Evolutionary conservation across 176 grass and related monocot species (phyloP).

Genomic region (Triticum turgidum): DNA sequence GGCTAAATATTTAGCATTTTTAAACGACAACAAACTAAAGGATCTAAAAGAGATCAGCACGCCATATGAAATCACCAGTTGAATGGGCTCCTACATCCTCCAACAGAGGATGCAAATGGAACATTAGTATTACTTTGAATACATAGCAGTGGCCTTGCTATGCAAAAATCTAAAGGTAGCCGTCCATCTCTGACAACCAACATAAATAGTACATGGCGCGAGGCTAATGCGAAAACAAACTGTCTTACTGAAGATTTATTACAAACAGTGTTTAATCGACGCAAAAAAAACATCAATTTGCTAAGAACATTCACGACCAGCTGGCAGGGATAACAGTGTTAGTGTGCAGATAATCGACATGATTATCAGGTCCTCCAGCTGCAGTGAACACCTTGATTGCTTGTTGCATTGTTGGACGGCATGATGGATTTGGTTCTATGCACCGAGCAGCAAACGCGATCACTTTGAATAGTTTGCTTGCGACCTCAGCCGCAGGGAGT

Average conservation of each 20-base stretch:
- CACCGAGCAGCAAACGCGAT: too few relatives aligned
- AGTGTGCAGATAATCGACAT: too few relatives aligned
- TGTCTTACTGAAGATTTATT: background rate
- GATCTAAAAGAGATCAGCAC: background rate
- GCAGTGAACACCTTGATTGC: too few relatives aligned
- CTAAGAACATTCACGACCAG: too few relatives aligned
- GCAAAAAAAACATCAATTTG: background rate
- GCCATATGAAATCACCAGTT: background rate
- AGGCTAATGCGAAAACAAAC: background rate
- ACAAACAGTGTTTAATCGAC: background rate
- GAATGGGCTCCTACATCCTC: background rate
- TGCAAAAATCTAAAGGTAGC: background rate
- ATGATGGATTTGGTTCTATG: too few relatives aligned
- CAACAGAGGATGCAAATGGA: background rate
- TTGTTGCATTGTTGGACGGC: too few relatives aligned
- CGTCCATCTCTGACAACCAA: background rate
- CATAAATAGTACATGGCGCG: background rate
- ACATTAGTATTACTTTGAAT: background rate
- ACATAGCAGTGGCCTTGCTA: background rate
- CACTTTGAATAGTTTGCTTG: too few relatives aligned
- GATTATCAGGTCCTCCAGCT: too few relatives aligned
- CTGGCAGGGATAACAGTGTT: too few relatives aligned
- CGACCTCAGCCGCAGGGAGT: too few relatives aligned
- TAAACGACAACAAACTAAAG: background rate
- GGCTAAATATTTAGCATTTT: background rate